Base-by-base conservation (phyloP, 2,329 filamentous ascomycete species). In the Aspergillus sp. region DNA sequence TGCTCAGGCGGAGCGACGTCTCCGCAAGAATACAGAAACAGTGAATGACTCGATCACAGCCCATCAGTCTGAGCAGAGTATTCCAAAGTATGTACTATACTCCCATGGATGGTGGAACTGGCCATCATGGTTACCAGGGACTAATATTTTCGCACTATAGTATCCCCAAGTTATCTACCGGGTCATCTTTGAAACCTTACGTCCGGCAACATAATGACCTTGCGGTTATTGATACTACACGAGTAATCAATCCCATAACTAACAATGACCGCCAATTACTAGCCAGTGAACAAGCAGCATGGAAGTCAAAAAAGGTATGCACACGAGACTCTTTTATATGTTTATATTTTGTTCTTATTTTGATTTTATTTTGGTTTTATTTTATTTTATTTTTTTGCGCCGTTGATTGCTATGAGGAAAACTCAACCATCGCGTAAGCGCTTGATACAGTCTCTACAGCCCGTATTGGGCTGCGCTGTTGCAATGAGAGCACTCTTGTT, bases 391-490 rank as follows among this genome's bases (percentile, higher is more conserved):
- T 24, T 60, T 60, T 37, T 60, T 17, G 40, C 49, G 49, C 58
- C 69, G 33, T 55, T 33, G 39, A 33, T 68, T 76, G 77, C 77
- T 74, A 85, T 91, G 90, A 93, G 86, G 90, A 93, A 90, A 89
- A 82, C 80, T 17, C 82, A 81, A 86, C 84, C 84, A 87, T 84
- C 75, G 76, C 75, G 74, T 77, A 61, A 72, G 73, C 73, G 66
- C 84, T 89, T 89, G 89, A 92, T 83, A 89, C 86, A 84, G 86
- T 86, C 80, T 79, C 72, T 72, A 77, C 82, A 83, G 82, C 83
- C 84, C 90, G 90, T 93, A 82, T 89, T 95, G 90, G 89, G 84
- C 79, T 84, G 84, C 81, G 80, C 84, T 81, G 85, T 88, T 84
- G 84, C 86, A 81, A 83, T 88, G 86, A 88, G 82, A 86, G 78